These are phyloP conservation scores for Favolaschia claudopus DNA, from an alignment of 768 basidiomycete species.

Conservation along the genomic window DNA sequence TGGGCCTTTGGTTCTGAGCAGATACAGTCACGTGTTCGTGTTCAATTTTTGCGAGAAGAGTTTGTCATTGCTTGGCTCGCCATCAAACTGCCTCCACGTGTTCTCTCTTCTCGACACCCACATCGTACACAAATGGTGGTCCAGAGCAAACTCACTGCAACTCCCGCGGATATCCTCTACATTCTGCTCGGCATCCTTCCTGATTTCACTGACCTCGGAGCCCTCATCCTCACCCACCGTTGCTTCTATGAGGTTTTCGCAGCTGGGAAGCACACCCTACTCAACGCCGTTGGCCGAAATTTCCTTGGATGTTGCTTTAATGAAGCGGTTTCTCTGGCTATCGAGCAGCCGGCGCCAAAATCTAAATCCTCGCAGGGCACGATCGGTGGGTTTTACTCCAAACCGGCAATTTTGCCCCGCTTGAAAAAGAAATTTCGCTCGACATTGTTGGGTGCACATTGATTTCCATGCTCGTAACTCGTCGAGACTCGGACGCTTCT, in stretches of 20 bases:
- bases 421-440: not conserved
- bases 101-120: no score
- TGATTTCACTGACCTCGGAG: conserved; percentile 3
- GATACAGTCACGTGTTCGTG: no score
- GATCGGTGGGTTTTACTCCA: no score
- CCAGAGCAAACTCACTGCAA: no score
- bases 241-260: conserved; percentile 9
- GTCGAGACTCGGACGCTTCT: no score
- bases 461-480: no score
- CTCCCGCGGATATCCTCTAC: conserved; percentile 3
- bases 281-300: conserved; percentile 13
- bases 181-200: not conserved
- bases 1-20: no score
- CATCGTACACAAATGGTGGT: no score
- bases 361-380: not conserved
- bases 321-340: conserved; percentile 16
- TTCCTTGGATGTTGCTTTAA: conserved; percentile 10
- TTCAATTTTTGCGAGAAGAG: no score
- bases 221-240: conserved; percentile 6
- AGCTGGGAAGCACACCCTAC: not conserved
- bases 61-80: no score
- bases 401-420: conserved; percentile 2
- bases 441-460: not conserved
- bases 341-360: conserved; percentile 9
- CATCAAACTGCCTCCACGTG: no score